Evolutionary conservation across 805 yeast species (phyloP).

Genomic region (Metschnikowia lochheadii): DNA sequence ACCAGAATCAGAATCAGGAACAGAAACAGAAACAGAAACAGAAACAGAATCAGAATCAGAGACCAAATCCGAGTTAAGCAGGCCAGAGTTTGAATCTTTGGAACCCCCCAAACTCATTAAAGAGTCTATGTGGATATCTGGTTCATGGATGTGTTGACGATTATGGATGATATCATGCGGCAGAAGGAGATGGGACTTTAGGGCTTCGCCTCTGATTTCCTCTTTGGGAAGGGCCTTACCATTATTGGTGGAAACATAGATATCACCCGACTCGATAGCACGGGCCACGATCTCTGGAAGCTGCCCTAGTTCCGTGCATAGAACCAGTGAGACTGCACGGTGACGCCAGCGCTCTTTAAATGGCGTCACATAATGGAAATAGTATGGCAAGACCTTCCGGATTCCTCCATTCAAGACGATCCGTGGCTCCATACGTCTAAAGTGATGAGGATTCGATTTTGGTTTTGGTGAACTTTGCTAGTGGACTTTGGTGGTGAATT

Average conservation of each 20-base stretch:
- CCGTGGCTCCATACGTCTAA: constrained; percentile 4
- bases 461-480: too few species aligned
- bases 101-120: too few species aligned
- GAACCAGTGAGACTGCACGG: constrained; percentile 28
- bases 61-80: not conserved
- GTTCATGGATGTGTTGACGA: constrained; percentile 44
- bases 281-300: constrained; percentile 17
- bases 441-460: not conserved
- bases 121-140: constrained; percentile 24
- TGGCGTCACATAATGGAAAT: constrained; percentile 26
- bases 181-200: constrained; percentile 5
- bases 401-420: constrained; percentile 25
- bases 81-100: too few species aligned
- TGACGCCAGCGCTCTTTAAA: constrained; percentile 40
- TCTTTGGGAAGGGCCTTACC: constrained; percentile 9
- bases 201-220: constrained; percentile 1
- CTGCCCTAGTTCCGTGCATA: constrained; percentile 34
- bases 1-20: too few species aligned
- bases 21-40: too few species aligned
- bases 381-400: constrained; percentile 36
- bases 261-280: constrained; percentile 23
- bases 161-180: constrained; percentile 29
- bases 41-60: not conserved
- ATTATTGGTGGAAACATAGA: constrained; percentile 23
- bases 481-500: too few species aligned